Evolutionary conservation across 2,329 filamentous ascomycete genomes (phyloP).

Genomic region (Chrysoporthe puriensis): DNA sequence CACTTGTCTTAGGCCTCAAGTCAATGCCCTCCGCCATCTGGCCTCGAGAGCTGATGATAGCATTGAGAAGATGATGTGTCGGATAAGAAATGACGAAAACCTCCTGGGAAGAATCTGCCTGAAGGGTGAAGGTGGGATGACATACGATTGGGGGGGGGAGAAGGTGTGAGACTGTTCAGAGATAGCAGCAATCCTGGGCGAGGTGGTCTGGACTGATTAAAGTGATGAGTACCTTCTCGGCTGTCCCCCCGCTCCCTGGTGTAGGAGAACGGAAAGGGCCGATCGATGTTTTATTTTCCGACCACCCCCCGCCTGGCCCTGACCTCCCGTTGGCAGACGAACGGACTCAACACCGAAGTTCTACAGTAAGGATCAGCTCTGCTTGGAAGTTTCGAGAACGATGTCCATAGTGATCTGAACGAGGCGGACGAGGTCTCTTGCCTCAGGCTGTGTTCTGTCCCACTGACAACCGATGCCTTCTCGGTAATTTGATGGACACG

Average conservation of each 20-base stretch:
- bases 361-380: not conserved
- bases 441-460: not conserved
- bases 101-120: not conserved
- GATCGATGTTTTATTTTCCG: conserved; percentile 22
- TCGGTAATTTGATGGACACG: not conserved
- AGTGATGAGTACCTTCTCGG: conserved; percentile 1
- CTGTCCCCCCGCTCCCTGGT: conserved; percentile 1
- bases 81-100: not conserved
- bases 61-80: conserved; percentile 2
- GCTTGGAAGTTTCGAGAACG: too few relatives aligned
- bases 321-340: not conserved
- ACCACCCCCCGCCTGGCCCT: not conserved
- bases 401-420: not conserved
- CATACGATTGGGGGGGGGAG: not conserved
- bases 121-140: not conserved
- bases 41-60: not conserved
- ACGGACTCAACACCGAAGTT: not conserved
- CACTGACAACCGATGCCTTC: not conserved
- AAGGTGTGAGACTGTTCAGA: not conserved
- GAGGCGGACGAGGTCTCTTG: not conserved
- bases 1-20: not conserved
- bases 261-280: conserved; percentile 12
- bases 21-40: too few relatives aligned
- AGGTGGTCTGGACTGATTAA: not conserved
- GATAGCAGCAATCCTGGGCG: not conserved